A percentile compares a stretch with the other conserved stretches of the same genome.
These are phyloP conservation scores for Puccinia novopanici DNA, from an alignment of 1,284 basidiomycete genomes.

Conservation along the genomic window DNA sequence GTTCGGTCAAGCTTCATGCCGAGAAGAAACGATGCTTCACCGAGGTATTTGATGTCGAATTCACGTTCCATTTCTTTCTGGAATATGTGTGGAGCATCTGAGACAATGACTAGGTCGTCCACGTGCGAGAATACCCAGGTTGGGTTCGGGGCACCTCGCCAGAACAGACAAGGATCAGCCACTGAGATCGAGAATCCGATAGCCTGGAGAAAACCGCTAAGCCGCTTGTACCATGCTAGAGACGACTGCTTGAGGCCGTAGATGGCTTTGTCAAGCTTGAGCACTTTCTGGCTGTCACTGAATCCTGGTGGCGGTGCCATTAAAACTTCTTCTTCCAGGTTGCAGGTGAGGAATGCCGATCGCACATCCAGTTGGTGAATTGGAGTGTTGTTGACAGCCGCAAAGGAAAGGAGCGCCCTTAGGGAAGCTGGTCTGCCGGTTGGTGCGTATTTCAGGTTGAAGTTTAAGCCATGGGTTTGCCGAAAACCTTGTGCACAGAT, in stretches of 20 bases:
- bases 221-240: background rate
- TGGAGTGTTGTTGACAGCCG: background rate
- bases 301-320: background rate
- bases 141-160: background rate
- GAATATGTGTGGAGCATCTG: background rate
- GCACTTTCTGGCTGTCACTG: too few species aligned
- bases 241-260: background rate
- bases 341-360: slow-evolving; percentile 1
- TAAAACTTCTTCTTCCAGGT: slow-evolving; percentile 2
- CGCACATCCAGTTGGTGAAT: slow-evolving; percentile 26
- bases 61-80: background rate
- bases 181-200: background rate
- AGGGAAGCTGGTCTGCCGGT: slow-evolving; percentile 9
- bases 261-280: background rate
- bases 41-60: slow-evolving; percentile 16
- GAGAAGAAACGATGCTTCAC: background rate
- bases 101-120: background rate
- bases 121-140: slow-evolving; percentile 4
- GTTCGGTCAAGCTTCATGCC: background rate
- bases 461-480: slow-evolving; percentile 20
- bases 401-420: background rate
- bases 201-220: background rate
- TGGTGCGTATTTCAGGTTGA: background rate
- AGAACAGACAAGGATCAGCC: slow-evolving; percentile 13
- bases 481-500: slow-evolving; percentile 13